Conservation (phyloP, 202 grass and related monocot genomes). For the Schoenoplectus tabernaemontani region DNA sequence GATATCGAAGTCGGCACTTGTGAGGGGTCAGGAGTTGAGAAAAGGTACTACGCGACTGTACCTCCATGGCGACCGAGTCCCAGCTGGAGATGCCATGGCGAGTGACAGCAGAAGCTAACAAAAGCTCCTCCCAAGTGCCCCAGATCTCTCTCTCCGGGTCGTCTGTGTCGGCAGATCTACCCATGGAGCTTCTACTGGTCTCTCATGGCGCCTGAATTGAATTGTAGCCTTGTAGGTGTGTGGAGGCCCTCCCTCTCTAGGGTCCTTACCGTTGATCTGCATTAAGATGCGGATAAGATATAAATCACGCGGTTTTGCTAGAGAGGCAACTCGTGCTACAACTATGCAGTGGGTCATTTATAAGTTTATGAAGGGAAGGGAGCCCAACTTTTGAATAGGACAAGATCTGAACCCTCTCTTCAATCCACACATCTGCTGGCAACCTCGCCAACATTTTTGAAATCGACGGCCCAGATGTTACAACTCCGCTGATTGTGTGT, state of each 20-base stretch:
- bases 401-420: too few species aligned
- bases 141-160: slow-evolving; percentile 57
- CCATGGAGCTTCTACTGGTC: slow-evolving; percentile 21
- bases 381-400: too few species aligned
- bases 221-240: not conserved
- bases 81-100: slow-evolving; percentile 61
- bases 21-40: slow-evolving; percentile 31
- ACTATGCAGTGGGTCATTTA: too few species aligned
- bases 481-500: too few species aligned
- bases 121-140: slow-evolving; percentile 78
- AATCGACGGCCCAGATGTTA: too few species aligned
- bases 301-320: too few species aligned
- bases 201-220: slow-evolving; percentile 45
- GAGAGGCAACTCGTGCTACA: too few species aligned
- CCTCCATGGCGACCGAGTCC: slow-evolving; percentile 67
- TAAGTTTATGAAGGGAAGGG: too few species aligned
- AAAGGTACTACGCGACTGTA: slow-evolving; percentile 35
- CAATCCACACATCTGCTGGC: too few species aligned
- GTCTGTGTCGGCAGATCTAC: slow-evolving; percentile 51
- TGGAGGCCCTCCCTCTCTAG: slow-evolving; percentile 30
- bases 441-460: too few species aligned
- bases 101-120: slow-evolving; percentile 50
- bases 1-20: slow-evolving; percentile 41
- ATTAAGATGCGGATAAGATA: too few species aligned
- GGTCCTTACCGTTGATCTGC: not conserved